phyloP scores from a whole-genome alignment of 805 yeast genomes.

The Ogataea kodamae region DNA sequence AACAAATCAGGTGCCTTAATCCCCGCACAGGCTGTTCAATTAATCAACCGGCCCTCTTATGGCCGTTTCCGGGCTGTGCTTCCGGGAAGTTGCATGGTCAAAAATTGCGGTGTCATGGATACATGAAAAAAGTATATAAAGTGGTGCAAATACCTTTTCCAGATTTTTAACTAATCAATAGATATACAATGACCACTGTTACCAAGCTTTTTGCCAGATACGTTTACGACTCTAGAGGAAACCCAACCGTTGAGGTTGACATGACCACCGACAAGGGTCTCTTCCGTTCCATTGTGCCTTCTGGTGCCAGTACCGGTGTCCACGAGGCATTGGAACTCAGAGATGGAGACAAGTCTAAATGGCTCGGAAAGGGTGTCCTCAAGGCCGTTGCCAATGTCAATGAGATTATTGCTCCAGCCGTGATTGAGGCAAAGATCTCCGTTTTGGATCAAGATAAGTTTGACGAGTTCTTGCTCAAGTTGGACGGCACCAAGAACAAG shows the following conservation, averaged over 20 bases:
- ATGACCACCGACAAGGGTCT: slow-evolving; percentile 86
- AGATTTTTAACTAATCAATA: slow-evolving; percentile 1
- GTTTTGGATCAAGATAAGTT: slow-evolving; percentile 82
- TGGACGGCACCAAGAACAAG: slow-evolving; percentile 98
- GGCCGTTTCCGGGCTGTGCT: slow-evolving; percentile 13
- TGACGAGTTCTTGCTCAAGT: slow-evolving; percentile 78
- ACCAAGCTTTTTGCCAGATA: slow-evolving; percentile 88
- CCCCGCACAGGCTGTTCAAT: too few species aligned
- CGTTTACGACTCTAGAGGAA: slow-evolving; percentile 99
- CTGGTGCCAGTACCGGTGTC: slow-evolving; percentile 99
- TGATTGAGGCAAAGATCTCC: slow-evolving; percentile 74
- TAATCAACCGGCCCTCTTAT: slow-evolving; percentile 11
- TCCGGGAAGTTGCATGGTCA: slow-evolving; percentile 3
- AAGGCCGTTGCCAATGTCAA: slow-evolving; percentile 97
- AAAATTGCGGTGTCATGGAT: slow-evolving; percentile 11
- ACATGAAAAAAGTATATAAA: slow-evolving; percentile 7
- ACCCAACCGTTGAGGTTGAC: slow-evolving; percentile 99
- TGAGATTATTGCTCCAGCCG: slow-evolving; percentile 91
- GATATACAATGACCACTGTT: slow-evolving; percentile 49
- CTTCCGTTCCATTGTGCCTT: slow-evolving; percentile 97
- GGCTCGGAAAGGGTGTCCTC: slow-evolving; percentile 98
- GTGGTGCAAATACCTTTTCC: slow-evolving; percentile 4
- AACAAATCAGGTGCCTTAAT: too few species aligned
- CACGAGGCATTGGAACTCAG: slow-evolving; percentile 98
- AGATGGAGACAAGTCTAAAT: slow-evolving; percentile 95